phyloP scores from a whole-genome alignment of 176 grass and related monocot genomes.

The Secale cereale region DNA sequence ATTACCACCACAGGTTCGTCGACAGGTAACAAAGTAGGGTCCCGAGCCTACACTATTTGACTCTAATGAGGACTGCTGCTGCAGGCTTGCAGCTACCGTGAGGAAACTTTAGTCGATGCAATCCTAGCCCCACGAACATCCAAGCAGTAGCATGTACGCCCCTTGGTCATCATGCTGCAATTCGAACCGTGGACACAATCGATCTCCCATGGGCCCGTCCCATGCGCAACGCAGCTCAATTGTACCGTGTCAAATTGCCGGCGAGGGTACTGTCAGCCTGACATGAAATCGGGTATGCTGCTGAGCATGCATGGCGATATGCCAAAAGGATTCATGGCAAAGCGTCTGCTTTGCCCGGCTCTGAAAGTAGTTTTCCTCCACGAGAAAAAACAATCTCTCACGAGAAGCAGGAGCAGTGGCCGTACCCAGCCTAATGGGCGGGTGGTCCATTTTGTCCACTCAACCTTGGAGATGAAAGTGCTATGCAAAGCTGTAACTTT shows the following conservation, averaged over 20 bases:
- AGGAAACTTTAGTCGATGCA: conserved; percentile 31
- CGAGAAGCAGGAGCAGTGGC: too few relatives aligned
- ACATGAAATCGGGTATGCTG: too few relatives aligned
- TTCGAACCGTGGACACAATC: conserved; percentile 12
- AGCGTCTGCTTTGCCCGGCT: too few relatives aligned
- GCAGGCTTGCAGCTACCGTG: background rate
- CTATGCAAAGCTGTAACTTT: too few relatives aligned
- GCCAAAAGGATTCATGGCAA: too few relatives aligned
- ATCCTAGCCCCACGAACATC: conserved; percentile 29
- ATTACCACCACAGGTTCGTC: background rate
- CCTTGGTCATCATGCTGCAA: conserved; percentile 14
- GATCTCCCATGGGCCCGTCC: background rate
- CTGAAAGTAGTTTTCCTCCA: too few relatives aligned
- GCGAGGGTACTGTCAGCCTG: too few relatives aligned
- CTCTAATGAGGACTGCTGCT: background rate
- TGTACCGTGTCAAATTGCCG: background rate
- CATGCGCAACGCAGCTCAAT: background rate
- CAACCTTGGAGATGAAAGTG: too few relatives aligned
- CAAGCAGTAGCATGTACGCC: conserved; percentile 7
- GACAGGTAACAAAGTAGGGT: conserved; percentile 30
- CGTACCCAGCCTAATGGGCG: too few relatives aligned
- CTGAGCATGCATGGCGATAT: too few relatives aligned
- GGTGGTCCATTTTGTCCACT: too few relatives aligned
- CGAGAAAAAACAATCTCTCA: too few relatives aligned
- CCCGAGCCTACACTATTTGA: background rate